Evolutionary conservation across 2,329 filamentous ascomycete genomes (phyloP).

Genomic region (Cercospora sp.): DNA sequence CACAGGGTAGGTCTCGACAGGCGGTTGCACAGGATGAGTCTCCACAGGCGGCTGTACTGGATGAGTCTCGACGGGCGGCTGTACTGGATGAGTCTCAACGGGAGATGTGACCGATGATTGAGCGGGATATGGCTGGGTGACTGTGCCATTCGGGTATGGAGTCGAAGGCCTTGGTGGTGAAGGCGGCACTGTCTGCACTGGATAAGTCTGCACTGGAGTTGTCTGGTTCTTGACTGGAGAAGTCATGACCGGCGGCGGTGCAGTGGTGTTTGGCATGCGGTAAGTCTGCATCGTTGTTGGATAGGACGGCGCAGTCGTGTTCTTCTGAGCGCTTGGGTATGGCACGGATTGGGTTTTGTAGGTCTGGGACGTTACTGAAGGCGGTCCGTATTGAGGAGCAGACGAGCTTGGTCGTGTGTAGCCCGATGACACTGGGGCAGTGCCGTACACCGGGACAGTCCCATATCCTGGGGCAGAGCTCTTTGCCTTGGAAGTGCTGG

Average conservation of each 20-base stretch:
- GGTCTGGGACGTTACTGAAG: neutral
- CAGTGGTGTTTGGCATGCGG: constrained; percentile 5
- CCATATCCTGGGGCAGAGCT: neutral
- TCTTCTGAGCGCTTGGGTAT: neutral
- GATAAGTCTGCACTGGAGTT: neutral
- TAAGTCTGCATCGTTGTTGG: constrained; percentile 3
- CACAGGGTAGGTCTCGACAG: neutral
- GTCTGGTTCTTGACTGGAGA: constrained; percentile 3
- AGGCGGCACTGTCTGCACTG: neutral
- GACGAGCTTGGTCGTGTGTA: neutral
- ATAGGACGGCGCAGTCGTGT: neutral
- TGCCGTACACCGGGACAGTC: neutral
- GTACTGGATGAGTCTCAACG: constrained; percentile 1
- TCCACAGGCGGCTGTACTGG: neutral
- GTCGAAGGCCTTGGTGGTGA: constrained; percentile 1
- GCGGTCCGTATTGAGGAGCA: neutral
- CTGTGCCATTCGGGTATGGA: constrained; percentile 4
- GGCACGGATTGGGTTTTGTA: neutral
- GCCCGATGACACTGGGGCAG: neutral
- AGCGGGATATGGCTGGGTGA: constrained; percentile 4
- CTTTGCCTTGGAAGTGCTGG: neutral
- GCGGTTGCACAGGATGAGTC: neutral
- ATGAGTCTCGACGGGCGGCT: neutral
- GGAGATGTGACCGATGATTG: neutral
- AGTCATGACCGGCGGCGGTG: neutral